These are phyloP conservation scores for Helianthus tuberosus DNA, from an alignment of 129 eudicot genomes.

Conservation along the genomic window DNA sequence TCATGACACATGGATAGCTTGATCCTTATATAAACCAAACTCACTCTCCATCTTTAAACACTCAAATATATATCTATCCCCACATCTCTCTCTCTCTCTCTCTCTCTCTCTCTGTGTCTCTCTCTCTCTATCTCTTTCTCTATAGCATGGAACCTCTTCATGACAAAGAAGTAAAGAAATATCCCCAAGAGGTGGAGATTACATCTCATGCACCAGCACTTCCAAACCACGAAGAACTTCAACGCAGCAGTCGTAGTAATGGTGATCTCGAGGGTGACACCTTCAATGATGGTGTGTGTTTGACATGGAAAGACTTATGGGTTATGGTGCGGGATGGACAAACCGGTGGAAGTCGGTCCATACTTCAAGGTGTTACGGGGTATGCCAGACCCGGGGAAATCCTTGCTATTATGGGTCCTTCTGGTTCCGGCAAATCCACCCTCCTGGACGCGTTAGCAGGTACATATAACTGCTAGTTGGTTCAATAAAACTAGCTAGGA, in stretches of 20 bases:
- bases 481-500: too few relatives aligned
- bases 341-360: conserved; percentile 35
- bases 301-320: conserved; percentile 59
- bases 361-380: conserved; percentile 47
- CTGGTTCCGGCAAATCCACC: conserved; percentile 65
- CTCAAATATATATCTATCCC: background rate
- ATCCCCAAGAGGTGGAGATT: conserved; percentile 29
- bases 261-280: background rate
- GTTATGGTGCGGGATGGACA: conserved; percentile 44
- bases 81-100: background rate
- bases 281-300: conserved; percentile 21
- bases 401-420: conserved; percentile 72
- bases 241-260: background rate
- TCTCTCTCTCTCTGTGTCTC: too few relatives aligned
- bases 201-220: conserved; percentile 15
- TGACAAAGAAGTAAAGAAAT: background rate
- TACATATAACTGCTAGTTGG: conserved; percentile 8
- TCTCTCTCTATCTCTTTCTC: background rate
- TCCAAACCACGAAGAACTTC: background rate
- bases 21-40: conserved; percentile 12
- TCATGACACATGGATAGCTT: background rate
- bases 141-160: conserved; percentile 19
- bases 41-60: background rate
- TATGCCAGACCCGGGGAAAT: conserved; percentile 63
- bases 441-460: conserved; percentile 70